Base-by-base conservation (phyloP, 2,329 filamentous ascomycete genomes). In the Furcasterigmium furcatum region DNA sequence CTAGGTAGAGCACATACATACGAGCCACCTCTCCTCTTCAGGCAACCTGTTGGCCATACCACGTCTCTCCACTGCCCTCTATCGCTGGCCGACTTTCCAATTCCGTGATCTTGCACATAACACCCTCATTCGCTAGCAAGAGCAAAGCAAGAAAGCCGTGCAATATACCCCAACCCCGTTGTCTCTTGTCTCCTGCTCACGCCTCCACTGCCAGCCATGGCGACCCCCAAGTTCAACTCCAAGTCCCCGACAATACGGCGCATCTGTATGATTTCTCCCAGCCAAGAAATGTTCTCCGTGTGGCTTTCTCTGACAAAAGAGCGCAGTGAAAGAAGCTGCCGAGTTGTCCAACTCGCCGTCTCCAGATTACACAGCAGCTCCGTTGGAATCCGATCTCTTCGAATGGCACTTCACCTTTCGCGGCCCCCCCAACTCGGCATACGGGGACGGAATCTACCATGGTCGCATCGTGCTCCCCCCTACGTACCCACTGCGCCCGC, bases 321-420 rank as follows among this genome's bases (percentile, higher is more conserved):
- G 14, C n/a, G 36, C 55, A 89, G 85, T 96, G 61, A 90, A 89
- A 68, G 94, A 97, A 82, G 91, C 92, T 47, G 79, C 87, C 48
- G 94, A 97, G 64, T 81, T 99, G 46, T 84, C 88, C 49, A 77
- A 75, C 47, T 79, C 87, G 30, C 90, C 92, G 5, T 94, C 89
- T 3, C 75, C 88, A 44, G 90, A 96, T 71, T 95, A 92, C 68
- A 82, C 86, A 55, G 94, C 92, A 34, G 76, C 84, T 4, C 94
- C 94, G 0, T 81, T 92, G 51, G 92, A 97, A 62, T 76, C 82
- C 25, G 91, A 97, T 67, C 84, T 99, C 44, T 96, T 96, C 70
- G 91, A 97, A 69, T 99, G 94, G 94, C 94, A 99, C 73, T 99
- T 97, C 70, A 99, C 94, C 0, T 77, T 99, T n/a, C 83, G 86